phyloP scores from a whole-genome alignment of 176 grass and related monocot genomes.

The Cocos nucifera region DNA sequence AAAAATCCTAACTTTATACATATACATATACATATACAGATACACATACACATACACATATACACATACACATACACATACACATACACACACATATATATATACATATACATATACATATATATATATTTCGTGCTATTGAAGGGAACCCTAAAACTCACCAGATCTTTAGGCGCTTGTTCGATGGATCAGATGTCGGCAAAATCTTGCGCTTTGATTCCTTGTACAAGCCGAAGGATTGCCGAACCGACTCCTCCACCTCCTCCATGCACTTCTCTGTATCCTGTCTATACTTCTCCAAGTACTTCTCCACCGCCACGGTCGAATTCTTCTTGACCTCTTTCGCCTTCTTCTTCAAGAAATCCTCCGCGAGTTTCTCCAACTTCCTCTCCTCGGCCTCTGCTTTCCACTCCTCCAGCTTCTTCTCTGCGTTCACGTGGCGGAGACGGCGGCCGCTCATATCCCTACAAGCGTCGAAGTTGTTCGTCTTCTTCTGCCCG shows the following conservation, averaged over 20 bases:
- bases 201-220: constrained; percentile 61
- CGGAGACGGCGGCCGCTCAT: constrained; percentile 83
- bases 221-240: constrained; percentile 47
- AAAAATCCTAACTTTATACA: background rate
- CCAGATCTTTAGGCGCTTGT: constrained; percentile 88
- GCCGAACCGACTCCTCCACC: constrained; percentile 68
- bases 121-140: too few relatives aligned
- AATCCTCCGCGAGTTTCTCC: constrained; percentile 78
- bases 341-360: constrained; percentile 85
- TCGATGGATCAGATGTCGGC: constrained; percentile 31
- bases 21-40: too few relatives aligned
- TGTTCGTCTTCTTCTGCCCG: constrained; percentile 96
- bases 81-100: too few relatives aligned
- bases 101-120: too few relatives aligned
- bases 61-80: too few relatives aligned
- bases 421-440: constrained; percentile 94
- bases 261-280: constrained; percentile 60
- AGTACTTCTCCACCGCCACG: constrained; percentile 73
- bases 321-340: constrained; percentile 32
- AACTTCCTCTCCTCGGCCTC: constrained; percentile 62
- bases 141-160: constrained; percentile 17
- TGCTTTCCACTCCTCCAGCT: constrained; percentile 85
- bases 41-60: too few relatives aligned
- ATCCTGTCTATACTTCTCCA: constrained; percentile 79
- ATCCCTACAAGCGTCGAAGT: constrained; percentile 94